Evolutionary conservation across 2,329 filamentous ascomycete species (phyloP).

Genomic region (Aureobasidium sp.): DNA sequence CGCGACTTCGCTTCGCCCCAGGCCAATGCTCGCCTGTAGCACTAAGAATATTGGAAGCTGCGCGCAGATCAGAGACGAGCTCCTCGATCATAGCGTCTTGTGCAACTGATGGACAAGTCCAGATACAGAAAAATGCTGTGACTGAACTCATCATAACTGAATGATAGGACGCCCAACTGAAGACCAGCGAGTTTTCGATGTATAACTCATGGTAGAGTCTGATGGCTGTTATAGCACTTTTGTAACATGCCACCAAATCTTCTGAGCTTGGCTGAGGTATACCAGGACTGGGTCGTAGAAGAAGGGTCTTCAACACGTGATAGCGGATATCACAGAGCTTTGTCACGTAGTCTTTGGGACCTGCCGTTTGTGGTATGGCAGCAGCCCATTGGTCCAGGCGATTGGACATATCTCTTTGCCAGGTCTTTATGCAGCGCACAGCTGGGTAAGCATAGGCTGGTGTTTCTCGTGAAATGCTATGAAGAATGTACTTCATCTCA

Average conservation of each 20-base stretch:
- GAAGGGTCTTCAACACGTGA: background rate
- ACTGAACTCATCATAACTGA: slow-evolving; percentile 4
- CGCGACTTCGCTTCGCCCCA: background rate
- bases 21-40: background rate
- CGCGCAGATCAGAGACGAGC: background rate
- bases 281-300: background rate
- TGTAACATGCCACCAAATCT: background rate
- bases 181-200: background rate
- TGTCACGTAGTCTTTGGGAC: background rate
- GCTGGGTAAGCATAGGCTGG: slow-evolving; percentile 2
- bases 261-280: background rate
- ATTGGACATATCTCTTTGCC: background rate
- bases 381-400: background rate
- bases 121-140: slow-evolving; percentile 1
- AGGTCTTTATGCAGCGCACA: slow-evolving; percentile 1
- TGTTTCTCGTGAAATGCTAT: background rate
- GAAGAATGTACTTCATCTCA: slow-evolving; percentile 8
- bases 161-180: background rate
- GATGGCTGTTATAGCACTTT: background rate
- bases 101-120: background rate
- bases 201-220: background rate
- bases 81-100: background rate
- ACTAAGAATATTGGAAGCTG: background rate
- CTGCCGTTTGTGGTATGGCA: background rate
- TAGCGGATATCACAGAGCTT: background rate